Base-by-base conservation (phyloP, 225 moss, liverwort and hornwort species). In the Bryoerythrophyllum caledonicum region DNA sequence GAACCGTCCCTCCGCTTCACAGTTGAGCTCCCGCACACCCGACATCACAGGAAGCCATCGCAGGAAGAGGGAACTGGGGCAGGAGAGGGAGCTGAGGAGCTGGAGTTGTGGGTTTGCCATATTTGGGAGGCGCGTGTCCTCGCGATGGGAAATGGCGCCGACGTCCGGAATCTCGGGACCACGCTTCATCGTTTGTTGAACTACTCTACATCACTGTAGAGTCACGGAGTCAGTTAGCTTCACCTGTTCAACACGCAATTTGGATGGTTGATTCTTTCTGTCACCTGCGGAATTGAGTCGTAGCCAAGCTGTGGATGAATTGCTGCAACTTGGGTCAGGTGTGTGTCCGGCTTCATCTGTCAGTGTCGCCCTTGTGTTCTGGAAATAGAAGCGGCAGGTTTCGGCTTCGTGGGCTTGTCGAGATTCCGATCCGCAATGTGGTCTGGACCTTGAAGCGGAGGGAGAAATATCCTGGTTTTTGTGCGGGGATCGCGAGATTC, bases 151-250 rank as follows among this genome's bases (percentile, higher is more conserved):
- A 12, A 58, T 28, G 26, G 43, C 58, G 71, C 40, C 66, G 60
- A 26, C 71, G 71, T 28, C 49, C 76, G 60, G 52, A 44, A 67
- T n/a, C n/a, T 8, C 26, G 20, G 51, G 68, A 55, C n/a, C n/a
- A n/a, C n/a, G n/a, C n/a, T n/a, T 43, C 37, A 25, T 68, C 67
- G 34, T 44, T 61, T 13, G 7, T 27, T 3, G 27, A 14, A 10
- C 34, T 41, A 54, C 34, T 16, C 27, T 6, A 53, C 7, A n/a
- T 1, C 13, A 30, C 37, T 48, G 38, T 37, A 7, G 44, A 3
- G 57, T 13, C 0, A 14, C 48, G 15, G 3, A n/a, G n/a, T n/a
- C n/a, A 44, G 26, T 25, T 41, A 4, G 2, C 25, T 28, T 70
- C 26, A n/a, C 0, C 64, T 10, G 20, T 48, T 70, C n/a, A 25